phyloP scores from a whole-genome alignment of 305 asterid species.

The Plantago lanceolata region DNA sequence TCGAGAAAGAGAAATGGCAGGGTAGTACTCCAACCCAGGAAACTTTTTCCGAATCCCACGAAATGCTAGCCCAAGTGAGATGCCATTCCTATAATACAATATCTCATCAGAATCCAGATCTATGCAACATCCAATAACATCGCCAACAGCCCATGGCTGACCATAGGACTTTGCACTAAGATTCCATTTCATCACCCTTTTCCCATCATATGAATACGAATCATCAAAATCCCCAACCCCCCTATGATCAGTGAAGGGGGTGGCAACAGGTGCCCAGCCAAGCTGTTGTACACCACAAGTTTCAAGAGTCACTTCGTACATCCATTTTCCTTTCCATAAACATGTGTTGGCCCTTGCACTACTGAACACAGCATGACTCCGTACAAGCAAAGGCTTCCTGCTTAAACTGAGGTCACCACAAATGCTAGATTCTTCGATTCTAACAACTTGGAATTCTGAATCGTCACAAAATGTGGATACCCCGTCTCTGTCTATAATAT shows the following conservation, averaged over 20 bases:
- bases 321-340: slow-evolving; percentile 98
- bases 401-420: slow-evolving; percentile 76
- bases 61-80: slow-evolving; percentile 88
- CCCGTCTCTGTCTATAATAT: slow-evolving; percentile 46
- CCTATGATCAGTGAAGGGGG: slow-evolving; percentile 76
- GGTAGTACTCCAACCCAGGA: slow-evolving; percentile 94
- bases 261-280: slow-evolving; percentile 89
- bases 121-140: slow-evolving; percentile 90
- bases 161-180: slow-evolving; percentile 74
- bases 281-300: slow-evolving; percentile 87
- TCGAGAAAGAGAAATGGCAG: slow-evolving; percentile 90
- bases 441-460: slow-evolving; percentile 39
- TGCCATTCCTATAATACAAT: slow-evolving; percentile 71
- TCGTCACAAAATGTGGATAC: slow-evolving; percentile 43
- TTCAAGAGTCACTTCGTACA: slow-evolving; percentile 93
- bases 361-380: slow-evolving; percentile 81
- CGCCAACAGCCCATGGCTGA: slow-evolving; percentile 92
- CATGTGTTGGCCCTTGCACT: slow-evolving; percentile 82
- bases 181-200: slow-evolving; percentile 85
- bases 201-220: slow-evolving; percentile 91
- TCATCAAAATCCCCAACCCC: slow-evolving; percentile 96
- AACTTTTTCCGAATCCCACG: slow-evolving; percentile 80
- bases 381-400: slow-evolving; percentile 61
- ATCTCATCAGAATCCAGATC: slow-evolving; percentile 75
- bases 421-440: slow-evolving; percentile 71